These are phyloP conservation scores for Suillus subluteus DNA, from an alignment of 768 basidiomycete species.

Conservation along the genomic window DNA sequence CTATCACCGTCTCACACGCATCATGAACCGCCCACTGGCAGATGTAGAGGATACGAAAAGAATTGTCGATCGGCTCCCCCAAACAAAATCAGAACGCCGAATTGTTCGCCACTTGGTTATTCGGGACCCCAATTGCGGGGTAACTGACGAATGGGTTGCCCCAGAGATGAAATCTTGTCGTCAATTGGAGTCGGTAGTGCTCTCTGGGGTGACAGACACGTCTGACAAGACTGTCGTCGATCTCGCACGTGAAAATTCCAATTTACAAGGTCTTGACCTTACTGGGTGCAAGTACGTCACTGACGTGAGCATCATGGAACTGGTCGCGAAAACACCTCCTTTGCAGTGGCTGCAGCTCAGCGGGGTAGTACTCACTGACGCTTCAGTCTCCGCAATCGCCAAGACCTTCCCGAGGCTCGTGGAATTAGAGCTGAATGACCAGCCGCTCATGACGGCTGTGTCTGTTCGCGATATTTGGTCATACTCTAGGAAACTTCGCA, in stretches of 20 bases:
- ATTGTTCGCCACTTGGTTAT: slow-evolving; percentile 64
- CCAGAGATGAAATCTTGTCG: slow-evolving; percentile 59
- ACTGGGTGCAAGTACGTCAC: slow-evolving; percentile 76
- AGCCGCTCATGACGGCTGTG: slow-evolving; percentile 66
- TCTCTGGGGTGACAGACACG: slow-evolving; percentile 68
- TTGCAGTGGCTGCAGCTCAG: slow-evolving; percentile 78
- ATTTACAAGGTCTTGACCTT: slow-evolving; percentile 77
- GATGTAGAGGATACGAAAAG: slow-evolving; percentile 58
- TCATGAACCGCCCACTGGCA: slow-evolving; percentile 25
- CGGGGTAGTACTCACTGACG: slow-evolving; percentile 64
- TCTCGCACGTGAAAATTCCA: slow-evolving; percentile 63
- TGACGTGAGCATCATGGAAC: slow-evolving; percentile 73
- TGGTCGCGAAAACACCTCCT: slow-evolving; percentile 68
- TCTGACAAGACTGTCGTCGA: slow-evolving; percentile 70
- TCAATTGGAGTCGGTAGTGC: slow-evolving; percentile 65
- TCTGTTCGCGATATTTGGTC: slow-evolving; percentile 83
- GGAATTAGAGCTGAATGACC: slow-evolving; percentile 79
- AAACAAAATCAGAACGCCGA: slow-evolving; percentile 57
- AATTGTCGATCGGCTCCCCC: slow-evolving; percentile 62
- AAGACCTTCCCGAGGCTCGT: slow-evolving; percentile 75
- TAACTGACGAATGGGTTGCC: slow-evolving; percentile 66
- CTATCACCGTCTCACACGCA: not conserved
- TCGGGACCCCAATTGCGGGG: slow-evolving; percentile 40
- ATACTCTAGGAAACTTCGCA: slow-evolving; percentile 77
- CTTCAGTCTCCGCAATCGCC: slow-evolving; percentile 68